Conservation (phyloP, 108 stramenopile genomes). For the Nitzschia putrida region DNA sequence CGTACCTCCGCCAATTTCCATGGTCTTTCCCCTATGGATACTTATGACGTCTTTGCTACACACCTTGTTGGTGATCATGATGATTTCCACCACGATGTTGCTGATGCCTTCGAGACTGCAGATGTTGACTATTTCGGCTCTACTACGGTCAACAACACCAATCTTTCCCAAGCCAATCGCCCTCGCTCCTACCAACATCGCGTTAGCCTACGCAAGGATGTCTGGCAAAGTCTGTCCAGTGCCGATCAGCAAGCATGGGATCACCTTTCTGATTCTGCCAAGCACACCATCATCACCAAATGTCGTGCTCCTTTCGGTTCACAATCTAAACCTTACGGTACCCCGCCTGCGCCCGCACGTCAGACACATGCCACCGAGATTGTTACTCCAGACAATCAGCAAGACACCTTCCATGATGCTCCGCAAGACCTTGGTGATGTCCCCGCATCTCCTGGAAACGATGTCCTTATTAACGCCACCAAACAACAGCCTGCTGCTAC, state of each 20-base stretch:
- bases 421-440: not conserved
- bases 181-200: not conserved
- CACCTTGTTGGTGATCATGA: too few species aligned
- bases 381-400: not conserved
- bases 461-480: too few species aligned
- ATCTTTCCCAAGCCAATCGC: not conserved
- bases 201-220: not conserved
- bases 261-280: not conserved
- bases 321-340: not conserved
- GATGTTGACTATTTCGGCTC: not conserved
- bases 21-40: not conserved
- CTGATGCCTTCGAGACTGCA: not conserved
- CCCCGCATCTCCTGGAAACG: too few species aligned
- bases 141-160: not conserved
- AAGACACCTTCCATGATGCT: not conserved
- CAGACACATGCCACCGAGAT: not conserved
- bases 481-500: too few species aligned
- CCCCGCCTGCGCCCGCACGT: not conserved
- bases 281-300: not conserved
- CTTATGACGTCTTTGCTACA: too few species aligned
- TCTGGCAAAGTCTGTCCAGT: not conserved
- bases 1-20: not conserved
- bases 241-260: not conserved
- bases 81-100: not conserved
- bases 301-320: not conserved